Conservation (phyloP, 768 basidiomycete species). For the Amanita thiersii region DNA sequence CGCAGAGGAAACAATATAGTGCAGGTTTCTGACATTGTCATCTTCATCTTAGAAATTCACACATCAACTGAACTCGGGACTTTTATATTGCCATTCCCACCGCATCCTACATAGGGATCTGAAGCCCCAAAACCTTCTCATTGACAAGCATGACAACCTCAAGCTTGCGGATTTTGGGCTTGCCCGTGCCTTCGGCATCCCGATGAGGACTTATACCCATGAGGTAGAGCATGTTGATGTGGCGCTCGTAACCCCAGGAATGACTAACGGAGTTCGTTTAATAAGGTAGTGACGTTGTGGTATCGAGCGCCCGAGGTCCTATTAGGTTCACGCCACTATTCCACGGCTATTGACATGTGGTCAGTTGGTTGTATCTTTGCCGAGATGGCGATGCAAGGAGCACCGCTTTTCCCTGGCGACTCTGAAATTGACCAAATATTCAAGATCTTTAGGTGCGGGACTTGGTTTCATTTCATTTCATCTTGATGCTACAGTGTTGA, state of each 20-base stretch:
- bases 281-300: slow-evolving; percentile 96
- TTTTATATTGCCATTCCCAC: slow-evolving; percentile 92
- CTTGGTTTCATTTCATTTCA: neutral
- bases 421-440: slow-evolving; percentile 99
- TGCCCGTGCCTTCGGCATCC: slow-evolving; percentile 95
- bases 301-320: slow-evolving; percentile 98
- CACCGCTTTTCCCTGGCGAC: slow-evolving; percentile 94
- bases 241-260: slow-evolving; percentile 4
- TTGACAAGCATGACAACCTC: slow-evolving; percentile 82
- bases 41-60: slow-evolving; percentile 98
- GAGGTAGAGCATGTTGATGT: slow-evolving; percentile 47
- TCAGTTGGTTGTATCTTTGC: slow-evolving; percentile 99
- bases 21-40: too few relatives aligned
- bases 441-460: slow-evolving; percentile 88
- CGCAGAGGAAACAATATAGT: too few relatives aligned
- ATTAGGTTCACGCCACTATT: slow-evolving; percentile 92
- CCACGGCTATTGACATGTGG: slow-evolving; percentile 99
- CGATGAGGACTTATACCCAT: slow-evolving; percentile 98
- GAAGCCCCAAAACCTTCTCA: slow-evolving; percentile 93
- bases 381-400: slow-evolving; percentile 92
- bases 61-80: slow-evolving; percentile 82
- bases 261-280: neutral
- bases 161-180: slow-evolving; percentile 97
- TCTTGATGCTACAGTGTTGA: slow-evolving; percentile 51
- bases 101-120: slow-evolving; percentile 96